These are phyloP conservation scores for Colletotrichum scovillei DNA, from an alignment of 2,329 filamentous ascomycete genomes.

Conservation along the genomic window DNA sequence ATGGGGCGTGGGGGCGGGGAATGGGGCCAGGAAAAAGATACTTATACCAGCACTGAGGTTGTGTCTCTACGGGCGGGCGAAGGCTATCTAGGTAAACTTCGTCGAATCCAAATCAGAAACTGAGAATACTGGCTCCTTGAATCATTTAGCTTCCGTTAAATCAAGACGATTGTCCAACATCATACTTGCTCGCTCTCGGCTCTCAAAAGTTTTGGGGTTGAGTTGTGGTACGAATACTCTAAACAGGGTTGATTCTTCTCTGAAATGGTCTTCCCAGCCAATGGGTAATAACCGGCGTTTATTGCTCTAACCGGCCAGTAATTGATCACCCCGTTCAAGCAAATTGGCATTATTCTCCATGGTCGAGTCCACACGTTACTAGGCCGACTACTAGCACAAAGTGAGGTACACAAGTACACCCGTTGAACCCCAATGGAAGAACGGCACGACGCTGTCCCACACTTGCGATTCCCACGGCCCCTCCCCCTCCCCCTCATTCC, in stretches of 20 bases:
- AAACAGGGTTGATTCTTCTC: background rate
- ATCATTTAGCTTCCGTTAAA: background rate
- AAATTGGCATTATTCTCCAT: slow-evolving; percentile 28
- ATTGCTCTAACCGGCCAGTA: slow-evolving; percentile 15
- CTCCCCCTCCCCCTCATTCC: slow-evolving; percentile 24
- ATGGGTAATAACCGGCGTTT: slow-evolving; percentile 23
- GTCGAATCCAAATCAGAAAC: background rate
- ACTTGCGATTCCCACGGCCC: slow-evolving; percentile 15
- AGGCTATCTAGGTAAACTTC: background rate
- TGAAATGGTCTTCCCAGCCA: background rate
- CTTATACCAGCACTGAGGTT: too few species aligned
- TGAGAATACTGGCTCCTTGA: background rate
- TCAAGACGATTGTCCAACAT: background rate
- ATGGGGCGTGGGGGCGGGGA: slow-evolving; percentile 22
- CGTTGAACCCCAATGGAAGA: slow-evolving; percentile 1
- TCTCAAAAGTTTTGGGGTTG: background rate
- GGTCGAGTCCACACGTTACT: background rate
- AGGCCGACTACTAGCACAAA: background rate
- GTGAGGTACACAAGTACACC: background rate
- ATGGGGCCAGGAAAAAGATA: background rate
- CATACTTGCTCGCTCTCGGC: background rate
- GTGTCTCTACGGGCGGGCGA: background rate
- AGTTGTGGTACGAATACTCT: background rate
- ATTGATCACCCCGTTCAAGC: background rate
- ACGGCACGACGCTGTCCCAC: slow-evolving; percentile 6